Evolutionary conservation across 2,329 filamentous ascomycete species (phyloP).

Genomic region (Leptographium flavum): DNA sequence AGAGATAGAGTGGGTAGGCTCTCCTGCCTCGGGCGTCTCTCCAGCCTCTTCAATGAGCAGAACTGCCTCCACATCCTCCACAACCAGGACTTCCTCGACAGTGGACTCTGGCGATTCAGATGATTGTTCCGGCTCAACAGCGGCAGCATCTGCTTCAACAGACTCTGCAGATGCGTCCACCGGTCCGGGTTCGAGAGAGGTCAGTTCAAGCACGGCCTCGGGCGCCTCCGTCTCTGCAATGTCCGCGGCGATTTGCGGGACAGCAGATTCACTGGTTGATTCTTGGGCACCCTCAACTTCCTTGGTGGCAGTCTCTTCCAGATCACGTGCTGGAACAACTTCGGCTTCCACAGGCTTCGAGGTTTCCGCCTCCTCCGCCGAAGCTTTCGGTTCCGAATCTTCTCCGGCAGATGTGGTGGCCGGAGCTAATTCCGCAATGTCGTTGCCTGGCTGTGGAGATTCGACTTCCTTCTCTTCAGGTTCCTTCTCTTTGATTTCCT

Average conservation of each 20-base stretch:
- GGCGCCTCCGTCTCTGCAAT: neutral
- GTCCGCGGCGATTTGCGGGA: neutral
- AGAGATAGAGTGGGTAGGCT: neutral
- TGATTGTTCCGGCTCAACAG: neutral
- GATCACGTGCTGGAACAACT: neutral
- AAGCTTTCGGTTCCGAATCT: neutral
- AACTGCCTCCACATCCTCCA: neutral
- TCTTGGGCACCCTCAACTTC: neutral
- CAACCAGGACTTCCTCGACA: neutral
- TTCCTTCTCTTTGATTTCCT: conserved; percentile 2
- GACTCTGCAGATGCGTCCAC: too few relatives aligned
- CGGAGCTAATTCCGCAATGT: neutral
- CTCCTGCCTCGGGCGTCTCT: neutral
- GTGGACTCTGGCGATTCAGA: neutral
- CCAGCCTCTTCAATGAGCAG: neutral
- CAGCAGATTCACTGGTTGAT: too few relatives aligned
- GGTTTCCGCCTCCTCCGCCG: neutral
- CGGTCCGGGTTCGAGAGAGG: too few relatives aligned
- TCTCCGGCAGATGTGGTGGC: neutral
- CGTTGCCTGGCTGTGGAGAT: neutral
- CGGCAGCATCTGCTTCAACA: too few relatives aligned
- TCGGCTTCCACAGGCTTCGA: neutral
- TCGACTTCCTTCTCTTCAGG: neutral
- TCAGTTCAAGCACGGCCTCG: neutral
- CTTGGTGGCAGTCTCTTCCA: neutral